These are phyloP conservation scores for Melastoma malabathricum DNA, from an alignment of 345 rosid species.

Conservation along the genomic window DNA sequence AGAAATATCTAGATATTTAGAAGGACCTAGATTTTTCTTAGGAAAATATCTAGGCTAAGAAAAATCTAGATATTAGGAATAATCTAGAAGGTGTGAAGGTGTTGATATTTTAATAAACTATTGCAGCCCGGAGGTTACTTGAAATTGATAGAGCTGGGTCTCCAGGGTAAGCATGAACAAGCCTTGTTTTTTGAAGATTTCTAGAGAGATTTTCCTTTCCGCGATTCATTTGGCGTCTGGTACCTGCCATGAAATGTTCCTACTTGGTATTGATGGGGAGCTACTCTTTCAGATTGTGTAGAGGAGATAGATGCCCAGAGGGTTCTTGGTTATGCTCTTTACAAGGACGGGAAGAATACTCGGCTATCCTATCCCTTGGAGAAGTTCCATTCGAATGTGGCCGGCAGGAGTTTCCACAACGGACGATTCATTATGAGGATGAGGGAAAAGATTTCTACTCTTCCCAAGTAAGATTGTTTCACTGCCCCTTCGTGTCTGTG, in stretches of 20 bases:
- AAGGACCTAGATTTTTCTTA: too few species aligned
- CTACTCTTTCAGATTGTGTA: conserved; percentile 9
- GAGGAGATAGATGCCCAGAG: conserved; percentile 15
- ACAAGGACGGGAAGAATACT: conserved; percentile 12
- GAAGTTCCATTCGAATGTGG: conserved; percentile 11
- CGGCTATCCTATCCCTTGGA: conserved; percentile 10
- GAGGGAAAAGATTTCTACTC: conserved; percentile 15
- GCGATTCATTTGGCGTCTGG: too few species aligned
- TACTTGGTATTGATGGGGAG: not conserved
- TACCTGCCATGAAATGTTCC: too few species aligned
- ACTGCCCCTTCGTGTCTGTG: not conserved
- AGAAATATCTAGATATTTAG: too few species aligned
- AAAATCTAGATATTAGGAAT: too few species aligned
- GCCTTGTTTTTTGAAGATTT: too few species aligned
- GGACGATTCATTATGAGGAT: conserved; percentile 18
- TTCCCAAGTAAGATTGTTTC: conserved; percentile 7
- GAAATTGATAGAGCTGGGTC: conserved; percentile 24
- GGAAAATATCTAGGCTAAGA: too few species aligned
- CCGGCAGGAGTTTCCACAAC: conserved; percentile 18
- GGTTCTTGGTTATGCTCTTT: conserved; percentile 14
- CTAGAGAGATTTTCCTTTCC: too few species aligned
- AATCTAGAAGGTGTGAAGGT: too few species aligned
- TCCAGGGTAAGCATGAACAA: conserved; percentile 16
- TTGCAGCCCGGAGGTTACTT: conserved; percentile 27
- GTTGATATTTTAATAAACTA: too few species aligned